phyloP scores from a whole-genome alignment of 495 filamentous ascomycete genomes.

The Pyronema domesticum region DNA sequence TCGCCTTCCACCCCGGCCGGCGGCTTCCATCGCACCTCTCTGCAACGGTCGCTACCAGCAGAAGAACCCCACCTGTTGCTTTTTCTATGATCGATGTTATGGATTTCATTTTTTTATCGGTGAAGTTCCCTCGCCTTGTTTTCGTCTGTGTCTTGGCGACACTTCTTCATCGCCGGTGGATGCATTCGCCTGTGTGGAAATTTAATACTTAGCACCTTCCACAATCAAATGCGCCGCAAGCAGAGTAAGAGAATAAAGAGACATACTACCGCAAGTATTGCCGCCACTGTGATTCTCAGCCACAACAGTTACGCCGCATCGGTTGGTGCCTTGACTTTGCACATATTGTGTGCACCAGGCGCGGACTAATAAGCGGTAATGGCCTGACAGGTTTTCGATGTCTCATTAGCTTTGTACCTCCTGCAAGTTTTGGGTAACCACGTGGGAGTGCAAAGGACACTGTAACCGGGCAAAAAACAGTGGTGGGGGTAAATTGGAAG shows the following conservation, averaged over 20 bases:
- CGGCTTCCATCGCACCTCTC: background rate
- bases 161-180: background rate
- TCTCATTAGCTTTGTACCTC: background rate
- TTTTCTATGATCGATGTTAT: background rate
- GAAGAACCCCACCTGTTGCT: background rate
- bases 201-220: background rate
- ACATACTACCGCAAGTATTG: slow-evolving; percentile 14
- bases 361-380: slow-evolving; percentile 33
- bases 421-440: background rate
- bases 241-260: background rate
- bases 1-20: background rate
- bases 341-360: slow-evolving; percentile 36
- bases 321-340: slow-evolving; percentile 13
- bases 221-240: background rate
- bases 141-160: background rate
- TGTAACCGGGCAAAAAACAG: background rate
- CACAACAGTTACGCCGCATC: slow-evolving; percentile 16
- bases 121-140: background rate
- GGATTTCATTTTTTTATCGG: background rate
- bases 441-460: no score
- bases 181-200: background rate
- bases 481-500: background rate
- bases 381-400: slow-evolving; percentile 19
- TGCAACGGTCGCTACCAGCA: background rate
- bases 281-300: background rate